phyloP scores from a whole-genome alignment of 805 yeast species.

The Komagataella phaffii region DNA sequence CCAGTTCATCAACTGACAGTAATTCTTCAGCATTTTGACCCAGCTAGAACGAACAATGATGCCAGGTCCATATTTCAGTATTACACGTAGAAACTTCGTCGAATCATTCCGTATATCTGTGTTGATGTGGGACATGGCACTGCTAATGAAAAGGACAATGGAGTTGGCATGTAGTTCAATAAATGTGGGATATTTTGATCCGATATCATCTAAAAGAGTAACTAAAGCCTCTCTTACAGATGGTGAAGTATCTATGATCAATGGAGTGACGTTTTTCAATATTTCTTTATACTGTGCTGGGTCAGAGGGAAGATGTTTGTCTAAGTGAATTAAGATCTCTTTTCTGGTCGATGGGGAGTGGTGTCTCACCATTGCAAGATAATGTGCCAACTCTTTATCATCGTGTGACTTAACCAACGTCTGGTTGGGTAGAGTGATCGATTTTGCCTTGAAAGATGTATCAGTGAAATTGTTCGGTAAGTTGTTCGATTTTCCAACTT shows the following conservation, averaged over 20 bases:
- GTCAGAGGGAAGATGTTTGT: slow-evolving; percentile 35
- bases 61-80: slow-evolving; percentile 38
- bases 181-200: slow-evolving; percentile 35
- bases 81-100: slow-evolving; percentile 46
- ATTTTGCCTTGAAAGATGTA: slow-evolving; percentile 68
- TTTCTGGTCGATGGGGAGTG: slow-evolving; percentile 59
- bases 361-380: slow-evolving; percentile 61
- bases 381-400: slow-evolving; percentile 39
- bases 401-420: slow-evolving; percentile 10
- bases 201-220: slow-evolving; percentile 32
- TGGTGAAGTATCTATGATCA: slow-evolving; percentile 52
- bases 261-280: slow-evolving; percentile 42
- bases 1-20: slow-evolving; percentile 70
- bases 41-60: slow-evolving; percentile 51
- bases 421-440: slow-evolving; percentile 27
- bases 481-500: slow-evolving; percentile 74
- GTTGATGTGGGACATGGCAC: slow-evolving; percentile 88
- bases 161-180: slow-evolving; percentile 47
- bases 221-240: slow-evolving; percentile 49
- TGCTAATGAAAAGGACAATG: slow-evolving; percentile 61
- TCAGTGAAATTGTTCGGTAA: slow-evolving; percentile 70
- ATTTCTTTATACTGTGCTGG: slow-evolving; percentile 44
- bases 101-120: slow-evolving; percentile 68
- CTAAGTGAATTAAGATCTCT: slow-evolving; percentile 48
- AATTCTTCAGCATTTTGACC: slow-evolving; percentile 54